These are phyloP conservation scores for Lactifluus volemus DNA, from an alignment of 768 basidiomycete genomes.

Conservation along the genomic window DNA sequence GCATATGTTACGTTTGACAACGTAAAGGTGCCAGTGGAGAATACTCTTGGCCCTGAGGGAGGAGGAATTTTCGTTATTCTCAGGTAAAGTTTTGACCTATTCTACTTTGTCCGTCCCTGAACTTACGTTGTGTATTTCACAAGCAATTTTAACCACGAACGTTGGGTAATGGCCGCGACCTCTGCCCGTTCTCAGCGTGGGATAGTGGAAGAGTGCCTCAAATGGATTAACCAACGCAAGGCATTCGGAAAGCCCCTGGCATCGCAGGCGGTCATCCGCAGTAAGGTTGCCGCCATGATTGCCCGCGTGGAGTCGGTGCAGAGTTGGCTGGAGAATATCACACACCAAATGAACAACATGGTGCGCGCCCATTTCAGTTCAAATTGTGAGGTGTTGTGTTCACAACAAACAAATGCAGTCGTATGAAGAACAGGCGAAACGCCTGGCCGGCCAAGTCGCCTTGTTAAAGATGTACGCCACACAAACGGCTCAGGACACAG, in stretches of 20 bases:
- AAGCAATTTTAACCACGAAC: constrained; percentile 92
- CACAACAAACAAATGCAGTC: constrained; percentile 26
- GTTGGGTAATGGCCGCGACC: constrained; percentile 83
- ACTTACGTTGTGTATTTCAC: constrained; percentile 19
- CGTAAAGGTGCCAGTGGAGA: constrained; percentile 78
- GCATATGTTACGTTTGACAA: constrained; percentile 77
- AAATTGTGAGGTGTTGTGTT: constrained; percentile 22
- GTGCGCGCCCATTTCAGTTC: constrained; percentile 23
- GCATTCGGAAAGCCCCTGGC: constrained; percentile 86
- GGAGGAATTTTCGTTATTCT: constrained; percentile 59
- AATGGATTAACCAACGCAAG: constrained; percentile 85
- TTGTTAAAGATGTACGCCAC: constrained; percentile 76
- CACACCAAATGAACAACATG: constrained; percentile 86
- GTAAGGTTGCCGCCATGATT: constrained; percentile 87
- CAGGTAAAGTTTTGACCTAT: constrained; percentile 28
- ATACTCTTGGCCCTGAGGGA: constrained; percentile 76
- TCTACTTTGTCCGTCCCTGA: neutral
- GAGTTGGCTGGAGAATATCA: constrained; percentile 81
- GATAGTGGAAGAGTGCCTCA: constrained; percentile 77
- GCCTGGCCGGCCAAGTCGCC: constrained; percentile 73
- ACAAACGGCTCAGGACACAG: constrained; percentile 67
- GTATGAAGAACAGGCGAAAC: constrained; percentile 64
- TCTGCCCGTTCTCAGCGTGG: constrained; percentile 56
- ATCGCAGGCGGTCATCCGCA: constrained; percentile 78
- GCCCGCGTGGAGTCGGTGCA: constrained; percentile 74